These are phyloP conservation scores for Globisporangium barbulae DNA, from an alignment of 352 stramenopile species.

Conservation along the genomic window DNA sequence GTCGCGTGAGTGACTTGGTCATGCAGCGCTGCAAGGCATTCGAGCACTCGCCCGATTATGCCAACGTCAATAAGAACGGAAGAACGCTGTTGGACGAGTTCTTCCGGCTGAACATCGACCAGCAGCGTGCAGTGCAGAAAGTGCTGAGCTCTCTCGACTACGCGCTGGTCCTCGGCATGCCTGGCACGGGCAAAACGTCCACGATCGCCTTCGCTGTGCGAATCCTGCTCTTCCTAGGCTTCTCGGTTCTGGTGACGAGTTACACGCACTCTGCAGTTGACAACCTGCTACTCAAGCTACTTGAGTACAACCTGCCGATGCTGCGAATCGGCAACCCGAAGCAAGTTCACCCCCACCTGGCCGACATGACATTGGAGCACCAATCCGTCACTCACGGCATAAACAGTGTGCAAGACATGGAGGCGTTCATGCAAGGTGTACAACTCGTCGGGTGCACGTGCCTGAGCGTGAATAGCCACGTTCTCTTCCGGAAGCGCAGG, in stretches of 20 bases:
- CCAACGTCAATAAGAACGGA: constrained; percentile 14
- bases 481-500: constrained; percentile 75
- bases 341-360: constrained; percentile 73
- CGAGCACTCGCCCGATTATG: constrained; percentile 1
- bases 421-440: constrained; percentile 42
- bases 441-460: constrained; percentile 76
- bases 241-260: constrained; percentile 94
- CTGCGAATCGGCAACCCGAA: constrained; percentile 67
- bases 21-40: constrained; percentile 26
- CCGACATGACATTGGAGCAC: constrained; percentile 49
- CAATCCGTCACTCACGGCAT: constrained; percentile 27
- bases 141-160: constrained; percentile 93
- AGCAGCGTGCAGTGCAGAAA: constrained; percentile 65
- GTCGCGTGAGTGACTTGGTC: constrained; percentile 38
- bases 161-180: constrained; percentile 93
- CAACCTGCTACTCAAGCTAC: constrained; percentile 94
- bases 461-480: constrained; percentile 69
- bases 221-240: constrained; percentile 88
- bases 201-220: constrained; percentile 94
- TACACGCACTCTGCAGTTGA: constrained; percentile 99
- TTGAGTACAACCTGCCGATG: constrained; percentile 52
- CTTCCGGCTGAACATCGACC: constrained; percentile 68
- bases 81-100: constrained; percentile 46
- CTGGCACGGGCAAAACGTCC: constrained; percentile 95
- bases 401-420: constrained; percentile 42